Percentiles rank a stretch among this genome's conserved stretches.
phyloP scores from a whole-genome alignment of 2,329 filamentous ascomycete genomes.

The Neofusicoccum laricinum region DNA sequence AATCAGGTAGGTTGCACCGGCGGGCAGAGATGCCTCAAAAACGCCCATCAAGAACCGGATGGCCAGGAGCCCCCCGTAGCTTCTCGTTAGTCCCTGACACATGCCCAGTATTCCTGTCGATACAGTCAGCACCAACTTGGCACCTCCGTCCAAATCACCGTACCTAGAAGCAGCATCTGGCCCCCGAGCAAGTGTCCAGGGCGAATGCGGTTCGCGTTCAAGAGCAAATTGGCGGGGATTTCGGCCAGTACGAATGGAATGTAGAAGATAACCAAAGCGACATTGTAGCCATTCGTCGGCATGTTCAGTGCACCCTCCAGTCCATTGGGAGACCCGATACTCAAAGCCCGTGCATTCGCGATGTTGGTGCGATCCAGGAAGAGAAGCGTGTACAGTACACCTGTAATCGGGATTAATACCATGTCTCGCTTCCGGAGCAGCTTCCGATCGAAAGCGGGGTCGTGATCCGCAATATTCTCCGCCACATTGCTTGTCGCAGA shows the following conservation, averaged over 20 bases:
- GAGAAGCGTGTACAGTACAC: conserved; percentile 28
- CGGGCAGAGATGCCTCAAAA: conserved; percentile 31
- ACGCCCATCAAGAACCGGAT: conserved; percentile 33
- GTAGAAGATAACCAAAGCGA: conserved; percentile 78
- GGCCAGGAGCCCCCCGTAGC: conserved; percentile 28
- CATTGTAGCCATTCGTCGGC: conserved; percentile 65
- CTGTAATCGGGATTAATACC: conserved; percentile 26
- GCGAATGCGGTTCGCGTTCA: conserved; percentile 61
- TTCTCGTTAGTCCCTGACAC: conserved; percentile 29
- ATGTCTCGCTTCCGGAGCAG: conserved; percentile 43
- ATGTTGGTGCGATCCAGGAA: conserved; percentile 29
- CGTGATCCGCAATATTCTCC: neutral
- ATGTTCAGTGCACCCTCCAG: conserved; percentile 59
- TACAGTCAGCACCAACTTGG: neutral
- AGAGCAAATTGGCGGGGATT: conserved; percentile 70
- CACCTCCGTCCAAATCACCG: conserved; percentile 50
- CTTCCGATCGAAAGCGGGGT: conserved; percentile 2
- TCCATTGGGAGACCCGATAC: conserved; percentile 21
- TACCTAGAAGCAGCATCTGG: conserved; percentile 73
- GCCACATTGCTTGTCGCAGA: neutral
- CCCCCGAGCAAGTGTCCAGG: conserved; percentile 75
- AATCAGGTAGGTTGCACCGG: conserved; percentile 21
- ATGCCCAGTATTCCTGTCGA: conserved; percentile 20
- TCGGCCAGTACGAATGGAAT: conserved; percentile 79
- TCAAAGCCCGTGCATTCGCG: conserved; percentile 52